Evolutionary conservation across 345 rosid genomes (phyloP).

Genomic region (Populus ilicifolia): DNA sequence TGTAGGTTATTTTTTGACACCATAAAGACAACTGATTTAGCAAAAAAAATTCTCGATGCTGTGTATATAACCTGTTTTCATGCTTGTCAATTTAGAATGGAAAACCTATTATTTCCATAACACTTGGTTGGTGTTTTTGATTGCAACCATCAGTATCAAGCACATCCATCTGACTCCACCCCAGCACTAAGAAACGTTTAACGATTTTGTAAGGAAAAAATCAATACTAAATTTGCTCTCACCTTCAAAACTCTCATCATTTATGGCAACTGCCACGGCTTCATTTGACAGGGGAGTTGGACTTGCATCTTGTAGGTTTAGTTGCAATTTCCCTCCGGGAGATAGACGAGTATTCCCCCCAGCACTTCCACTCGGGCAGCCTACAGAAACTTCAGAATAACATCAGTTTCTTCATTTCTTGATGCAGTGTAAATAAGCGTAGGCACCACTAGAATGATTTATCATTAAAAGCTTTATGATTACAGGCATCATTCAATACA

Average conservation of each 20-base stretch:
- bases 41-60: too few relatives aligned
- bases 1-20: too few relatives aligned
- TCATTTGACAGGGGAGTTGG: conserved; percentile 9
- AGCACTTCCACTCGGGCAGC: neutral
- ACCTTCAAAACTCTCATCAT: conserved; percentile 7
- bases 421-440: neutral
- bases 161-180: neutral
- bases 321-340: neutral
- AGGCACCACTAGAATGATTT: neutral
- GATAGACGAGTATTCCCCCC: neutral
- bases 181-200: neutral
- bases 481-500: neutral
- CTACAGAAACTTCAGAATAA: conserved; percentile 4
- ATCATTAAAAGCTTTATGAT: neutral
- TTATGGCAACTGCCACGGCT: neutral
- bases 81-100: too few relatives aligned
- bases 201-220: neutral
- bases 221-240: neutral
- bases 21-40: too few relatives aligned
- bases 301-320: neutral
- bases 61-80: too few relatives aligned
- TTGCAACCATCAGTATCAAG: neutral
- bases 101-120: neutral
- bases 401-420: neutral
- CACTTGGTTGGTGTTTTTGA: neutral